phyloP scores from a whole-genome alignment of 192 early-diverging fungal genomes.

The Linnemannia schmuckeri region DNA sequence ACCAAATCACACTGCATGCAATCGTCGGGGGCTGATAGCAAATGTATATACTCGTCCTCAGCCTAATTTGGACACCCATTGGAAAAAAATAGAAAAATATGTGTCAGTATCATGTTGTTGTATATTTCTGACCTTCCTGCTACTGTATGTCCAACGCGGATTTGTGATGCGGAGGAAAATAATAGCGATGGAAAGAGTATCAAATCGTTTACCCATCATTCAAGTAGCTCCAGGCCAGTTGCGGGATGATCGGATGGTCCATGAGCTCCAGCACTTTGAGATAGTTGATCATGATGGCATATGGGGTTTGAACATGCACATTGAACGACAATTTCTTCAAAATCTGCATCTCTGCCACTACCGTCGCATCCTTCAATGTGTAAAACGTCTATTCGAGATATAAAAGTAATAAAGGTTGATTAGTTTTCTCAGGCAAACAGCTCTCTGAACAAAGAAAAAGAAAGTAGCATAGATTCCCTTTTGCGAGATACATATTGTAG shows the following conservation, averaged over 20 bases:
- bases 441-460: neutral
- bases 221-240: conserved; percentile 93
- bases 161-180: neutral
- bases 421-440: too few species aligned
- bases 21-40: conserved; percentile 85
- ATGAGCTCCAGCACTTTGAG: conserved; percentile 83
- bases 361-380: conserved; percentile 84
- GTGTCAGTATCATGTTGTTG: neutral
- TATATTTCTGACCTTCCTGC: neutral
- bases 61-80: conserved; percentile 52
- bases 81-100: too few species aligned
- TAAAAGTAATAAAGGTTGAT: neutral
- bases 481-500: neutral
- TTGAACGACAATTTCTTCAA: conserved; percentile 92
- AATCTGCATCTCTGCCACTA: conserved; percentile 90
- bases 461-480: neutral
- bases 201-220: conserved; percentile 81
- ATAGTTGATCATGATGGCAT: conserved; percentile 96
- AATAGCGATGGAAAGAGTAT: neutral
- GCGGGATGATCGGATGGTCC: conserved; percentile 81
- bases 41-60: conserved; percentile 80
- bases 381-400: conserved; percentile 67
- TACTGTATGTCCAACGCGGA: neutral
- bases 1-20: conserved; percentile 88
- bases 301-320: conserved; percentile 97